Base-by-base conservation (phyloP, 371 early-diverging fungal genomes). In the Saksenaea vasiformis region DNA sequence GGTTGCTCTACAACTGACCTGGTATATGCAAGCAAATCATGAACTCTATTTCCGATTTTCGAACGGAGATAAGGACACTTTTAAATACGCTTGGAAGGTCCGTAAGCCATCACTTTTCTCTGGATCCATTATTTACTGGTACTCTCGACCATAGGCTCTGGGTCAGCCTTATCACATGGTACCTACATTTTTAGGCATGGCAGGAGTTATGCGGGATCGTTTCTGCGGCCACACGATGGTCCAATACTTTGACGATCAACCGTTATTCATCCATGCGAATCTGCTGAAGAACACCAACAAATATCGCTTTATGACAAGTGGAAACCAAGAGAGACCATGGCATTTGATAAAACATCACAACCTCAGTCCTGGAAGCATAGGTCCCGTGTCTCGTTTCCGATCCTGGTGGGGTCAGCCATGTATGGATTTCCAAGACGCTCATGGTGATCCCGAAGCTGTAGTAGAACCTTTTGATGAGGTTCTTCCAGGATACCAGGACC, bases 31-130 rank as follows among this genome's bases (percentile, higher is more conserved):
- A 57, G 66, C 68, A 1, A 68, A 80, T 36, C 39, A 72, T 57
- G 78, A 72, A 15, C 31, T 80, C 2, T 80, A 80, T 34, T 80
- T 76, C 37, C 80, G 78, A 37, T 72, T 80, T 15, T 58, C 78
- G 34, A 80, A 80, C 56, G 80, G 80, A 3, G 80, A 80, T 19
- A 80, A 80, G 47, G 80, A 80, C 58, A 80, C 80, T 0, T 80
- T 78, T 17, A 71, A 76, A 63, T 80, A 66, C 56, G 80, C 80
- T 4, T 80, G 80, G 80, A 68, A 76, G 71, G 74, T 71, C 37
- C 38, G 54, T n/a, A 3, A 31, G 31, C 31, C 31, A 31, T 7
- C 7, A 4, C 4, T 31, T 31, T 31, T 31, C 31, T 7, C 31
- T 4, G 31, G 31, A 31, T 31, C 31, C 7, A 7, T n/a, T 31